Evolutionary conservation across 2,329 filamentous ascomycete genomes (phyloP), one percentile per base, ranked within the genome.

Genomic region (Trichothecium sympodiale): DNA sequence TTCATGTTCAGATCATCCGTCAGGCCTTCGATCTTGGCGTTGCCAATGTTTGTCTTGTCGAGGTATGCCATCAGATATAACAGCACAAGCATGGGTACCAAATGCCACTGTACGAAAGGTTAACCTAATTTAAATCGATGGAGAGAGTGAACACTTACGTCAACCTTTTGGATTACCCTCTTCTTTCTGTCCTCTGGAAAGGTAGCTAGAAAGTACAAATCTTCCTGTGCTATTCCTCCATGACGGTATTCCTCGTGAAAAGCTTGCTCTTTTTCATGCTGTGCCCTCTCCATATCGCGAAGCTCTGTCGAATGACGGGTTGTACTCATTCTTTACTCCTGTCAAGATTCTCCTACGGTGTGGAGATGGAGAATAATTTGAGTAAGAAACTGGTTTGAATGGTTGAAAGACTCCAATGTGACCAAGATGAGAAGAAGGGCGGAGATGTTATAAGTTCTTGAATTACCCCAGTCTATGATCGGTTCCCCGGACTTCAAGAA

Each of bases 21-120:
- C 7, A 56, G 41, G 9, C 53, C 50, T 40, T 55, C 54, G 31
- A 74, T 69, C 53, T 71, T 73, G 6, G 71, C 67, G 50, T 72
- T 72, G 39, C 49, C 49, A 8, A 47, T 41, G 13, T 46, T 49
- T 10, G 46, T 49, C 31, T 48, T 46, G 36, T 51, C 49, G 13
- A 52, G 43, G 49, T 71, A 71, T 39, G 62, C 62, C 15, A 66
- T 48, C 5, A 55, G 41, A 38, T 55, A 56, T 5, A 55, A 38
- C 3, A 54, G 32, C 3, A 53, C 41, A 3, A 56, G 45, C 48
- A 54, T 53, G 1, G 49, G 52, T 1, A 55, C 35, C 4, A 56
- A 37, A 5, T 49, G 39, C 27, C 37, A 37, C 48, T 53, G 27
- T 23, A 5, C 20, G 12, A 15, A 8, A 12, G 31, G 7, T 7